Percentiles rank a stretch among this genome's conserved stretches.
Conservation (phyloP, 495 filamentous ascomycete genomes). For the Parachaetomium inaequale region DNA sequence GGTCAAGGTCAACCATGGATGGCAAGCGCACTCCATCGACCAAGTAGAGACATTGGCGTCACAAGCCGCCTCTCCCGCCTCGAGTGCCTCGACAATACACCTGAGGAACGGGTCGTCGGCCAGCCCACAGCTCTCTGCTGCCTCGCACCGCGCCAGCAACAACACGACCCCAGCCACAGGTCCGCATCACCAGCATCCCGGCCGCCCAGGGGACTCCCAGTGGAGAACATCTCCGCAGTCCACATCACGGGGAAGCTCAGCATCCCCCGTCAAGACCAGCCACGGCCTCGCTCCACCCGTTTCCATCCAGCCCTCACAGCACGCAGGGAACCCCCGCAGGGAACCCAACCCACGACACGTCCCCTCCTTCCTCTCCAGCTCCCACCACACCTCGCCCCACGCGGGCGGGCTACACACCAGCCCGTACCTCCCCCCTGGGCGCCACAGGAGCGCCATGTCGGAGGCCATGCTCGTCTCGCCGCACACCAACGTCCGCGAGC, state of each 20-base stretch:
- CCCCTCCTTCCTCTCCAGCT: conserved; percentile 38
- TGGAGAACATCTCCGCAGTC: conserved; percentile 21
- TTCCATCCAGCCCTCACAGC: conserved; percentile 34
- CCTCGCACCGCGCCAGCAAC: conserved; percentile 33
- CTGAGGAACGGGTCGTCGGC: conserved; percentile 46
- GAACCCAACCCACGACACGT: conserved; percentile 38
- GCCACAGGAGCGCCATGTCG: conserved; percentile 53
- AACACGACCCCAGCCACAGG: conserved; percentile 32
- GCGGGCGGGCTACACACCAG: conserved; percentile 34
- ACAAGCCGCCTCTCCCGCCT: conserved; percentile 56
- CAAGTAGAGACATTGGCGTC: conserved; percentile 68
- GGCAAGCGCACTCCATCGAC: conserved; percentile 65
- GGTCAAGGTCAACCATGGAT: conserved; percentile 83
- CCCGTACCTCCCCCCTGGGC: conserved; percentile 30
- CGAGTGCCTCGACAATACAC: conserved; percentile 51
- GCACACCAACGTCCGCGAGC: conserved; percentile 58
- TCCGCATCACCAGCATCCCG: conserved; percentile 25
- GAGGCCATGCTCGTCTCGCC: conserved; percentile 57
- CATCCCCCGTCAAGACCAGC: conserved; percentile 28
- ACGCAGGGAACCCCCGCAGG: conserved; percentile 32
- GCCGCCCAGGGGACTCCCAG: conserved; percentile 15
- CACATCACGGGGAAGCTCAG: conserved; percentile 25
- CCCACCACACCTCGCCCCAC: conserved; percentile 38
- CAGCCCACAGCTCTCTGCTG: conserved; percentile 41
- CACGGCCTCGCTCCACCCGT: conserved; percentile 37